phyloP scores from a whole-genome alignment of 441 rosid species.

The Metrosideros polymorpha region DNA sequence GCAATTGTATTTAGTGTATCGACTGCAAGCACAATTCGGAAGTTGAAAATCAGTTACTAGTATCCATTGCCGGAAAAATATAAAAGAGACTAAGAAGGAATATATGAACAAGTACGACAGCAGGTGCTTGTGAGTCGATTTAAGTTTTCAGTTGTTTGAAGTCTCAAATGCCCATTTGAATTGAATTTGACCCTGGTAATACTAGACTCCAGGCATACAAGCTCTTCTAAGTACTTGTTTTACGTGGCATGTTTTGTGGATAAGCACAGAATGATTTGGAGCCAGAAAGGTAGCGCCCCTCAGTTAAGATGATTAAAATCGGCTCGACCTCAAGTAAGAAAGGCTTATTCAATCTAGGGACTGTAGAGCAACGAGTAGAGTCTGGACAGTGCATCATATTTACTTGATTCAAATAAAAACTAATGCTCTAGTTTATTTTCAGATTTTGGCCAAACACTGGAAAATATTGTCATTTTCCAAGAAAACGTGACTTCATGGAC shows the following conservation, averaged over 20 bases:
- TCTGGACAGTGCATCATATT: not conserved
- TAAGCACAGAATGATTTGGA: not conserved
- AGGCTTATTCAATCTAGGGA: not conserved
- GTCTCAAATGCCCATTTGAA: constrained; percentile 18
- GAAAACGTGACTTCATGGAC: too few relatives aligned
- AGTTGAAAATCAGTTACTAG: not conserved
- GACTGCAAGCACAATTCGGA: constrained; percentile 25
- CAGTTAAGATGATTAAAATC: not conserved
- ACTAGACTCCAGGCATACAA: not conserved
- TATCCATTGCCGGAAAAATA: not conserved
- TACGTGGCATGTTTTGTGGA: not conserved
- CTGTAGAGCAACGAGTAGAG: not conserved
- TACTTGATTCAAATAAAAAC: too few relatives aligned
- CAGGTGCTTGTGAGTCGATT: not conserved
- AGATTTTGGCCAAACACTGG: too few relatives aligned
- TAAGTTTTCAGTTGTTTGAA: not conserved
- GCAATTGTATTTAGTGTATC: constrained; percentile 37
- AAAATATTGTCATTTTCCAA: too few relatives aligned
- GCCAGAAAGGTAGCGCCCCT: not conserved
- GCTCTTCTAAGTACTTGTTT: not conserved
- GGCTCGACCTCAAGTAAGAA: not conserved
- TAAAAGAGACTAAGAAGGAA: not conserved
- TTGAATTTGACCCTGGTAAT: too few relatives aligned
- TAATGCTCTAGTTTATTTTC: too few relatives aligned
- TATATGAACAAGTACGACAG: not conserved